Evolutionary conservation across 805 yeast genomes (phyloP).

Genomic region (Aciculoconidium aculeatum): DNA sequence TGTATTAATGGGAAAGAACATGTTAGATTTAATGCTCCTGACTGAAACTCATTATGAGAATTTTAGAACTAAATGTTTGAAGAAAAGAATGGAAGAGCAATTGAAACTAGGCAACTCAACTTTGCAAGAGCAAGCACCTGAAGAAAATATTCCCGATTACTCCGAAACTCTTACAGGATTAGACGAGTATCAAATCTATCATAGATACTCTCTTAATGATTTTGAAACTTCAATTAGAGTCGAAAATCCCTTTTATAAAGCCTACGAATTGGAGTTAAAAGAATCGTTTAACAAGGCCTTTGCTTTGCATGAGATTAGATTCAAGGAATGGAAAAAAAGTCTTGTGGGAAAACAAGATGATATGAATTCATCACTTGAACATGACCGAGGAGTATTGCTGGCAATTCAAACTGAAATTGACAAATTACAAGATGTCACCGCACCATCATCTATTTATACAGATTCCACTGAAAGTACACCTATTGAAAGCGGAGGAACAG

Average conservation of each 20-base stretch:
- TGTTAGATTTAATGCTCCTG: constrained; percentile 71
- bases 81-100: constrained; percentile 33
- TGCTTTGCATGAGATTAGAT: constrained; percentile 46
- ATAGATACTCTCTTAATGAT: constrained; percentile 25
- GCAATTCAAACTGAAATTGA: constrained; percentile 2
- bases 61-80: constrained; percentile 56
- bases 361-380: constrained; percentile 51
- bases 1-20: constrained; percentile 59
- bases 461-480: too few relatives aligned
- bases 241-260: constrained; percentile 42
- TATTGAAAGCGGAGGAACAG: too few relatives aligned
- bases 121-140: too few relatives aligned
- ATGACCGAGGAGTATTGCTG: constrained; percentile 20
- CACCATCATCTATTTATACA: too few relatives aligned
- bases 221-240: constrained; percentile 37
- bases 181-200: constrained; percentile 34
- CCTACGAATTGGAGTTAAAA: constrained; percentile 39
- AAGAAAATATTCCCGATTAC: too few relatives aligned
- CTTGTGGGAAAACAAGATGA: constrained; percentile 49
- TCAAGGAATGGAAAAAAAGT: constrained; percentile 57
- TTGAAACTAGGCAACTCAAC: too few relatives aligned
- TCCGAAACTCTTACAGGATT: too few relatives aligned
- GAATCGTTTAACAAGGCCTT: constrained; percentile 39
- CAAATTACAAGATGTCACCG: constrained; percentile 1
- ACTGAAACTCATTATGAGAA: constrained; percentile 75